phyloP scores from a whole-genome alignment of 257 asterid genomes.

The Phtheirospermum japonicum region DNA sequence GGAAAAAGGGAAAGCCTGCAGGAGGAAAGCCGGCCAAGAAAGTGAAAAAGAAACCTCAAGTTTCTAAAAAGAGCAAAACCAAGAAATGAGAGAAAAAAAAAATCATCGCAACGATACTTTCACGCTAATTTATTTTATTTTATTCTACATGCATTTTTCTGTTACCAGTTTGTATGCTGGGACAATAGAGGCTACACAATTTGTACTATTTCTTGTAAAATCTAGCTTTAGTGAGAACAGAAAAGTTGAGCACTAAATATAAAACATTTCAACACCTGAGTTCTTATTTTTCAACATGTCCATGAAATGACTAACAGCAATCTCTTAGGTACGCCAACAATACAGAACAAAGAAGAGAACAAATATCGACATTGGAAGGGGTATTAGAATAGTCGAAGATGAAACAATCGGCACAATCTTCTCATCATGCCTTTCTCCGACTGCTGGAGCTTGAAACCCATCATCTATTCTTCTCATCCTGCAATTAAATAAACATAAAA shows the following conservation, averaged over 20 bases:
- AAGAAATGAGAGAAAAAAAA: slow-evolving; percentile 54
- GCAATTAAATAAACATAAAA: slow-evolving; percentile 11
- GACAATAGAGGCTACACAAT: slow-evolving; percentile 20
- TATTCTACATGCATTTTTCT: not conserved
- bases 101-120: slow-evolving; percentile 2
- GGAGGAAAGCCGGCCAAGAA: slow-evolving; percentile 68
- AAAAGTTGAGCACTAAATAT: slow-evolving; percentile 1
- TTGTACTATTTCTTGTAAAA: slow-evolving; percentile 25
- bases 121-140: slow-evolving; percentile 8
- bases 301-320: slow-evolving; percentile 9
- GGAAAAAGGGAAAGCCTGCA: slow-evolving; percentile 59
- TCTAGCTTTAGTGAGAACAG: slow-evolving; percentile 22
- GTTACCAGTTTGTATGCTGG: slow-evolving; percentile 16
- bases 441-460: slow-evolving; percentile 39
- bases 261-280: not conserved
- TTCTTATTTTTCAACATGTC: slow-evolving; percentile 20
- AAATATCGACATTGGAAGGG: slow-evolving; percentile 31
- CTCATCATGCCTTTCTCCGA: slow-evolving; percentile 34
- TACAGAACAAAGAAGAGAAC: slow-evolving; percentile 26
- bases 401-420: slow-evolving; percentile 30
- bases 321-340: slow-evolving; percentile 23
- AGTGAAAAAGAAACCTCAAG: slow-evolving; percentile 71
- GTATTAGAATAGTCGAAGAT: slow-evolving; percentile 35
- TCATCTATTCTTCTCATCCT: slow-evolving; percentile 46
- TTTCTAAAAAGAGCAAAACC: slow-evolving; percentile 56